Evolutionary conservation across 495 filamentous ascomycete species (phyloP).

Genomic region (Ascobolus immersus): DNA sequence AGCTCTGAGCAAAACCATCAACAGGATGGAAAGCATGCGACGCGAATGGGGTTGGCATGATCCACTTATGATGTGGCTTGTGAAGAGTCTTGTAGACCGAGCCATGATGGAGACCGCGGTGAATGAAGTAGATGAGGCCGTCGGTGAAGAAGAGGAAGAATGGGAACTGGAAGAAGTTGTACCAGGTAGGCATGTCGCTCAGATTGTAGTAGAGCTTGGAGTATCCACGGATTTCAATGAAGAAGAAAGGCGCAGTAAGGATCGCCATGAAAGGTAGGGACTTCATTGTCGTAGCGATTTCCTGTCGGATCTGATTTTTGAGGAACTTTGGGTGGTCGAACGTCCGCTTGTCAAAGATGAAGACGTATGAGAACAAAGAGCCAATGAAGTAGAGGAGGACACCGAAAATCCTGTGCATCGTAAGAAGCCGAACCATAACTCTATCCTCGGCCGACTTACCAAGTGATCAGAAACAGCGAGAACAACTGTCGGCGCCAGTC

Average conservation of each 20-base stretch:
- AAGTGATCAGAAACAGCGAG: constrained; percentile 61
- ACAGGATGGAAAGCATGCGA: constrained; percentile 85
- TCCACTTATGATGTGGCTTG: constrained; percentile 98
- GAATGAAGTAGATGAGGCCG: constrained; percentile 82
- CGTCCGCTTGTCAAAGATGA: constrained; percentile 82
- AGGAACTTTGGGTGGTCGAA: constrained; percentile 84
- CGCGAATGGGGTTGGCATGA: constrained; percentile 89
- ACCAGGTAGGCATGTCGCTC: constrained; percentile 43
- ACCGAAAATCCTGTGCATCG: constrained; percentile 48
- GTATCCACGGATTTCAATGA: constrained; percentile 62
- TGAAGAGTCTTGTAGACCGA: constrained; percentile 65
- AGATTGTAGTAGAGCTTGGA: constrained; percentile 63
- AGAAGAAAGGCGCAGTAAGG: constrained; percentile 59
- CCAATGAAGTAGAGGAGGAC: constrained; percentile 61
- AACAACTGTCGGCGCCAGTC: constrained; percentile 53
- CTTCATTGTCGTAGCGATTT: constrained; percentile 52
- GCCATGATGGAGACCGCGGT: constrained; percentile 69
- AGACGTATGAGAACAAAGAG: constrained; percentile 60
- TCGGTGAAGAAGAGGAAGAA: constrained; percentile 85
- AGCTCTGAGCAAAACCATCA: constrained; percentile 74
- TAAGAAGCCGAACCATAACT: neutral
- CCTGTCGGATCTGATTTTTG: constrained; percentile 70
- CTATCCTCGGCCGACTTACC: constrained; percentile 29
- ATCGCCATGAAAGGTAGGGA: constrained; percentile 65
- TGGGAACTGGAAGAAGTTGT: constrained; percentile 70